Percentiles rank a stretch among this genome's conserved stretches.
phyloP scores from a whole-genome alignment of 129 eudicot genomes.

The Flaveria linearis region DNA sequence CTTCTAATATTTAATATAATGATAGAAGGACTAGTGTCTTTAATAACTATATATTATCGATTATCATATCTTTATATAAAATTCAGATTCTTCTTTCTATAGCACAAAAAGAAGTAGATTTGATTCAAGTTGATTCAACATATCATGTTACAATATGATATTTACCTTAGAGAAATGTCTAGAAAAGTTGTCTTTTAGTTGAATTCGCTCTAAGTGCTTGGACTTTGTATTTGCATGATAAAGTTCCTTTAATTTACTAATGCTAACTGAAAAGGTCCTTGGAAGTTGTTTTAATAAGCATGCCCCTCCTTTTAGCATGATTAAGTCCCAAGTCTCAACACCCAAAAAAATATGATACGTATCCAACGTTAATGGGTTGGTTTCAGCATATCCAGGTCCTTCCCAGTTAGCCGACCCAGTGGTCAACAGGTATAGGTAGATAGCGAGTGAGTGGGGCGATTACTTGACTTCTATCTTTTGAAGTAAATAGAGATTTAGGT shows the following conservation, averaged over 20 bases:
- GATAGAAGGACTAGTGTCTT: no score
- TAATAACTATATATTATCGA: background rate
- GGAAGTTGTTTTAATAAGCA: background rate
- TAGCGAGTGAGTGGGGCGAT: no score
- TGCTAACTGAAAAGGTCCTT: background rate
- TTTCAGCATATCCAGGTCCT: no score
- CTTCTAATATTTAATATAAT: no score
- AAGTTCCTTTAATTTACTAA: background rate
- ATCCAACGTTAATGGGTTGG: no score
- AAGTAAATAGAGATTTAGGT: no score
- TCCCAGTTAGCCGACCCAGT: no score
- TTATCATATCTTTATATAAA: background rate
- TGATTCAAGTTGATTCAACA: background rate
- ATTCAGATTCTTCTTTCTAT: no score
- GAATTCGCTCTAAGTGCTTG: background rate
- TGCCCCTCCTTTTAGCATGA: background rate
- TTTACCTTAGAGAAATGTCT: background rate
- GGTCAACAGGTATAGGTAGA: no score
- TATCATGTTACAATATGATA: background rate
- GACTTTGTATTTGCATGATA: background rate
- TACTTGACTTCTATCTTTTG: no score
- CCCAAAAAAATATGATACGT: background rate
- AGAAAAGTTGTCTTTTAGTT: background rate
- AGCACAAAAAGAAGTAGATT: background rate
- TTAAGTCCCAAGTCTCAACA: background rate